Evolutionary conservation across 2,329 filamentous ascomycete genomes (phyloP).

Genomic region (Ceratocystis papillata): DNA sequence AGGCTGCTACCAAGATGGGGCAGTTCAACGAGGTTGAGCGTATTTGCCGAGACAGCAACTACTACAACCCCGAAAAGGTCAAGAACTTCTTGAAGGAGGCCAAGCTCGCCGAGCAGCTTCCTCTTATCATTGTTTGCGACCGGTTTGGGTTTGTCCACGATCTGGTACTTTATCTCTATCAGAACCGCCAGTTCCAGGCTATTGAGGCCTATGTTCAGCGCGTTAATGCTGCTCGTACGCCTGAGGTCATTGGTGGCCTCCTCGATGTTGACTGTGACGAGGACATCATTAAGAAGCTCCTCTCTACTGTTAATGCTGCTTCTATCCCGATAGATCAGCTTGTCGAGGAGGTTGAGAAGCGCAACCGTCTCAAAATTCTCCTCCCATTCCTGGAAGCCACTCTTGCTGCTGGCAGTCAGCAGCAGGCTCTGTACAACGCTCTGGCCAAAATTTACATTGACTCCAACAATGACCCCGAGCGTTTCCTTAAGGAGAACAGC

Average conservation of each 20-base stretch:
- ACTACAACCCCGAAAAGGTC: conserved; percentile 86
- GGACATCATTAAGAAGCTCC: conserved; percentile 83
- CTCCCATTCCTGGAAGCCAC: conserved; percentile 93
- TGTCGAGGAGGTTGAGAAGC: conserved; percentile 84
- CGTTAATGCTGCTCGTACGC: conserved; percentile 83
- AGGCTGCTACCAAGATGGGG: conserved; percentile 85
- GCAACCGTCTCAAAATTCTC: conserved; percentile 90
- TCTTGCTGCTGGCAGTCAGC: conserved; percentile 78
- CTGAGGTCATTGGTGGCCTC: conserved; percentile 83
- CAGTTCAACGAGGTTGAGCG: conserved; percentile 95
- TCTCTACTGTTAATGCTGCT: conserved; percentile 71
- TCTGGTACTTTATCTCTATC: conserved; percentile 89
- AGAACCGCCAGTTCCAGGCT: conserved; percentile 98
- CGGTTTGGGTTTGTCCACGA: conserved; percentile 99
- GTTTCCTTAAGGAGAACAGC: conserved; percentile 94
- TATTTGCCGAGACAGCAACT: conserved; percentile 86
- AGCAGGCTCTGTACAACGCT: conserved; percentile 94
- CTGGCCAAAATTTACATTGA: conserved; percentile 99
- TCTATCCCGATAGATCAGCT: conserved; percentile 90
- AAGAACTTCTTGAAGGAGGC: conserved; percentile 99
- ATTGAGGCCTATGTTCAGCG: conserved; percentile 97
- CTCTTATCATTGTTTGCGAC: conserved; percentile 95
- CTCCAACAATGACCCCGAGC: conserved; percentile 94
- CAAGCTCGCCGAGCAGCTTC: conserved; percentile 79
- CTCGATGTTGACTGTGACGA: conserved; percentile 97